These are phyloP conservation scores for Verticillium longisporum DNA, from an alignment of 2,329 filamentous ascomycete genomes.

Conservation along the genomic window DNA sequence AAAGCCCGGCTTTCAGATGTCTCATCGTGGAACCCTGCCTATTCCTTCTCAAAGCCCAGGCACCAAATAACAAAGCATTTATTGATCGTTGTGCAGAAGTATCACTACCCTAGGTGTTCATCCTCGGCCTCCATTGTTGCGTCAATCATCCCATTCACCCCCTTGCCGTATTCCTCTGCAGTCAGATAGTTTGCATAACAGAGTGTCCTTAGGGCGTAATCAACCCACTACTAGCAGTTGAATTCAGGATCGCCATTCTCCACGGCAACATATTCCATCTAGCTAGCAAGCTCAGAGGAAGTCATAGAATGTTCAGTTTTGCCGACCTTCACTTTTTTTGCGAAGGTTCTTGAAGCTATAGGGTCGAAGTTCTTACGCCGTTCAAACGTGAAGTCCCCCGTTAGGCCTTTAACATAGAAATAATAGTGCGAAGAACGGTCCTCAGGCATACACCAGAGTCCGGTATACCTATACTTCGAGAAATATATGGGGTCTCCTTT, in stretches of 20 bases:
- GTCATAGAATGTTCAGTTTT: not conserved
- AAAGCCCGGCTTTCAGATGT: no score
- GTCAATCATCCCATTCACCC: constrained; percentile 7
- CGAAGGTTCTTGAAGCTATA: no score
- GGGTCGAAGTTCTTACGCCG: not conserved
- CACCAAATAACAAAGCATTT: no score
- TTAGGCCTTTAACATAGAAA: not conserved
- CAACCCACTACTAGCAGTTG: constrained; percentile 8
- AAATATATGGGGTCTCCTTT: constrained; percentile 2
- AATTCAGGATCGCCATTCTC: constrained; percentile 5
- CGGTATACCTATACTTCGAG: constrained; percentile 5
- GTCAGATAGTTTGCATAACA: constrained; percentile 2
- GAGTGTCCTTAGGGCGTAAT: not conserved
- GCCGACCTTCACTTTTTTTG: not conserved
- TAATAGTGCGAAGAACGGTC: not conserved
- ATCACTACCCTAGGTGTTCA: constrained; percentile 1
- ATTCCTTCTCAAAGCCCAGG: no score
- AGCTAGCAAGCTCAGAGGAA: not conserved
- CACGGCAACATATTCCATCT: constrained; percentile 1
- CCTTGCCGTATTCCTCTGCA: constrained; percentile 2
- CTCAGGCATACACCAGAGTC: constrained; percentile 5
- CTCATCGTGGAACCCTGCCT: no score
- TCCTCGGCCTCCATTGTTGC: constrained; percentile 6
- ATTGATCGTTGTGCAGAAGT: not conserved
- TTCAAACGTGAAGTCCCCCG: constrained; percentile 1